Evolutionary conservation across 2,329 filamentous ascomycete species (phyloP).

Genomic region (Neophaeococcomyces aloes): DNA sequence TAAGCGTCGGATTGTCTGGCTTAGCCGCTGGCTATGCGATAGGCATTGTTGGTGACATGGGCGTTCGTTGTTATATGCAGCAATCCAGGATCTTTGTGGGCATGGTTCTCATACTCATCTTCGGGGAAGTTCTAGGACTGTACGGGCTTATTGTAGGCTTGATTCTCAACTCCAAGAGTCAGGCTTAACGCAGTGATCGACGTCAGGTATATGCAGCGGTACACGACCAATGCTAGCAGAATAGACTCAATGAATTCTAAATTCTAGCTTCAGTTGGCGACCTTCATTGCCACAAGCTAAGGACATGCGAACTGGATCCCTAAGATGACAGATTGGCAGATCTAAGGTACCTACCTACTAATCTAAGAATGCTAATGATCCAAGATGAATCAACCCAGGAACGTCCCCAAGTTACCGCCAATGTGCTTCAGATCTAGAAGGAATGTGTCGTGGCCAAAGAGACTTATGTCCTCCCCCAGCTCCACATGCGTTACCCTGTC

Average conservation of each 20-base stretch:
- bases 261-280: too few relatives aligned
- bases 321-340: too few relatives aligned
- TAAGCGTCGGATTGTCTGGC: conserved; percentile 85
- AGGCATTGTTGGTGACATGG: conserved; percentile 84
- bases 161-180: conserved; percentile 77
- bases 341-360: conserved; percentile 17
- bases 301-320: too few relatives aligned
- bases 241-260: too few relatives aligned
- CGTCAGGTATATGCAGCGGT: too few relatives aligned
- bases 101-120: conserved; percentile 98
- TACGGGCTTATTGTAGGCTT: conserved; percentile 92
- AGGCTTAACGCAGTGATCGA: background rate
- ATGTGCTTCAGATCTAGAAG: conserved; percentile 85
- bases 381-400: conserved; percentile 50
- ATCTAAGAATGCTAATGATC: conserved; percentile 33
- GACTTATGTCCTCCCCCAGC: conserved; percentile 81
- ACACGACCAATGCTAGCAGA: too few relatives aligned
- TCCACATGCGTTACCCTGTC: conserved; percentile 75
- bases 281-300: too few relatives aligned
- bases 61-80: conserved; percentile 89
- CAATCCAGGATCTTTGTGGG: conserved; percentile 94
- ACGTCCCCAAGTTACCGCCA: conserved; percentile 69
- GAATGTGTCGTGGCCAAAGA: conserved; percentile 97
- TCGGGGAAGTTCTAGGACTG: conserved; percentile 90
- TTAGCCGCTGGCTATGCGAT: conserved; percentile 94